These are phyloP conservation scores for Cyberlindnera euphorbiiphila DNA, from an alignment of 805 yeast genomes.

Conservation along the genomic window DNA sequence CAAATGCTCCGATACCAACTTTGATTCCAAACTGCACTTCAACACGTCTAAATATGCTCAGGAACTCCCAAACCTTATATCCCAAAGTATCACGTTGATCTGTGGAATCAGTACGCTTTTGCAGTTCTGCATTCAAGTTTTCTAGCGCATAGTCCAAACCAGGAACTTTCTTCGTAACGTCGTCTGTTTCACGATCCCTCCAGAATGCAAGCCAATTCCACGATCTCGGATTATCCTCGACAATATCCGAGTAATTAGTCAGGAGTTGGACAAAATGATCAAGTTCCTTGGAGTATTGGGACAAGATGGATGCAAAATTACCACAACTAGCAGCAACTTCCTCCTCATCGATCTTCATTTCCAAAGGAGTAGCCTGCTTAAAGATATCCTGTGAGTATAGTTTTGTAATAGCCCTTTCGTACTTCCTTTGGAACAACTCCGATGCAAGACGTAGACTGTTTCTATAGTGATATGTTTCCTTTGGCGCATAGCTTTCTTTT, in stretches of 20 bases:
- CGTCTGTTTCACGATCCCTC: conserved; percentile 25
- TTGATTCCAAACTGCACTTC: conserved; percentile 78
- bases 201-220: conserved; percentile 57
- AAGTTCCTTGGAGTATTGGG: conserved; percentile 60
- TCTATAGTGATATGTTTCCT: conserved; percentile 41
- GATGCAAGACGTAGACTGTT: conserved; percentile 47
- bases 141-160: conserved; percentile 18
- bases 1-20: conserved; percentile 73
- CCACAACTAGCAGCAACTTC: conserved; percentile 85
- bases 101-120: conserved; percentile 19
- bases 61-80: conserved; percentile 44
- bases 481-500: conserved; percentile 32
- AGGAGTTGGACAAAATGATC: conserved; percentile 42
- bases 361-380: conserved; percentile 12
- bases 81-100: conserved; percentile 20
- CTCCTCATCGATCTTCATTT: conserved; percentile 60
- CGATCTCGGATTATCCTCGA: conserved; percentile 20
- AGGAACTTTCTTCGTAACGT: conserved; percentile 7
- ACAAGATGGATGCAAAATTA: conserved; percentile 63
- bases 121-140: conserved; percentile 22
- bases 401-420: conserved; percentile 51
- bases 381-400: conserved; percentile 41
- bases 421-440: conserved; percentile 52
- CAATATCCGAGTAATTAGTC: conserved; percentile 33
- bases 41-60: conserved; percentile 51